These are phyloP conservation scores for Microdochium trichocladiopsis DNA, from an alignment of 2,329 filamentous ascomycete species.

Conservation along the genomic window DNA sequence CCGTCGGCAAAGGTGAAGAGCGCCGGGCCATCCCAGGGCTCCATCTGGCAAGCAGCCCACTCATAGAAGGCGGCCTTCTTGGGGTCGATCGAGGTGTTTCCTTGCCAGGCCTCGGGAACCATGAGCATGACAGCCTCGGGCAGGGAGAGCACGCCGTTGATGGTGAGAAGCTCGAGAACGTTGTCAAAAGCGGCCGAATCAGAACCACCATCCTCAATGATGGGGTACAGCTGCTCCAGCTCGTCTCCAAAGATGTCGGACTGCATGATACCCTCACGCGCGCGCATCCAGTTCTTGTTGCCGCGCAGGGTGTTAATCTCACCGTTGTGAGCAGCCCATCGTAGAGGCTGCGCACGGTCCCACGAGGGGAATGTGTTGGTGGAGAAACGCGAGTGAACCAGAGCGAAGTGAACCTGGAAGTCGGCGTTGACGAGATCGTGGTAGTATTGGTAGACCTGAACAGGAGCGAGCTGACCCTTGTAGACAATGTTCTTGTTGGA, in stretches of 20 bases:
- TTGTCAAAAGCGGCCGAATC: constrained; percentile 98
- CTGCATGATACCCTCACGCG: constrained; percentile 88
- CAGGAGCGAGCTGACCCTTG: constrained; percentile 90
- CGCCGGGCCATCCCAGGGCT: constrained; percentile 95
- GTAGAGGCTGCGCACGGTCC: constrained; percentile 92
- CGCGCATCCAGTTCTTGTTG: constrained; percentile 99
- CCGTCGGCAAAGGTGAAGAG: constrained; percentile 97
- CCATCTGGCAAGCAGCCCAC: constrained; percentile 98
- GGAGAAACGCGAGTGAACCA: constrained; percentile 95
- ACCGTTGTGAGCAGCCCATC: constrained; percentile 97
- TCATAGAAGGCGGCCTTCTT: constrained; percentile 97
- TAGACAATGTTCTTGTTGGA: constrained; percentile 99
- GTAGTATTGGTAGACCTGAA: constrained; percentile 97
- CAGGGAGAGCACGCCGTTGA: constrained; percentile 91
- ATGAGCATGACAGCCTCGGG: constrained; percentile 98
- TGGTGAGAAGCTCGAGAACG: constrained; percentile 84
- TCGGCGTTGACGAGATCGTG: constrained; percentile 95
- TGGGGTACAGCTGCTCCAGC: constrained; percentile 82
- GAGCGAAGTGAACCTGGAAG: constrained; percentile 93
- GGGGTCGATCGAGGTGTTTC: constrained; percentile 84
- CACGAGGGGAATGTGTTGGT: constrained; percentile 98
- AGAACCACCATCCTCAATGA: constrained; percentile 93
- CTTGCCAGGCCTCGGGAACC: constrained; percentile 97
- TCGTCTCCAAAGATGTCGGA: constrained; percentile 91
- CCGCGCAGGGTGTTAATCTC: constrained; percentile 89